Conservation (phyloP, 176 grass and related monocot genomes). For the Tillandsia leiboldiana region DNA sequence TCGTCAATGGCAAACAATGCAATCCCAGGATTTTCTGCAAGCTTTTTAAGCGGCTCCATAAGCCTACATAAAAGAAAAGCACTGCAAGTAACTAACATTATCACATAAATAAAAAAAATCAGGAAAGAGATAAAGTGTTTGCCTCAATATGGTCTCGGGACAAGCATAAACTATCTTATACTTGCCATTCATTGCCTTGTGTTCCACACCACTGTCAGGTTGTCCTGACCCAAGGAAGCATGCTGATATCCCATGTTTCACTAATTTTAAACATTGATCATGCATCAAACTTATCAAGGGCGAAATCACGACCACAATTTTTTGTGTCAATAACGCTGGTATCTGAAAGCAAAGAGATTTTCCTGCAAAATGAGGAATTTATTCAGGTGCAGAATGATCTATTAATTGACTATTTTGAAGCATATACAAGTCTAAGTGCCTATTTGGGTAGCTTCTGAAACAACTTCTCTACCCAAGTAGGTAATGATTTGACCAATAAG, state of each 20-base stretch:
- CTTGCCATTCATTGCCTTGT: slow-evolving; percentile 79
- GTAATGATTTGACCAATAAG: too few relatives aligned
- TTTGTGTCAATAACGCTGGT: slow-evolving; percentile 67
- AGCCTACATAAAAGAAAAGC: slow-evolving; percentile 43
- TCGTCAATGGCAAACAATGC: slow-evolving; percentile 93
- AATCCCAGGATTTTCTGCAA: slow-evolving; percentile 86
- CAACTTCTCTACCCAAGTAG: too few relatives aligned
- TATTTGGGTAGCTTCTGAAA: background rate
- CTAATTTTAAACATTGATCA: slow-evolving; percentile 85
- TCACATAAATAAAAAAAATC: slow-evolving; percentile 2
- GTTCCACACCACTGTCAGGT: slow-evolving; percentile 64
- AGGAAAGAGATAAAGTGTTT: slow-evolving; percentile 4
- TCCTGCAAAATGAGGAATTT: slow-evolving; percentile 35
- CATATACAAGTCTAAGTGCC: background rate
- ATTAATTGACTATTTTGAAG: slow-evolving; percentile 1
- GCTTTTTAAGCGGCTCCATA: slow-evolving; percentile 74
- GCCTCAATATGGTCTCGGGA: slow-evolving; percentile 91
- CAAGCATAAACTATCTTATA: slow-evolving; percentile 98
- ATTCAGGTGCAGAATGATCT: slow-evolving; percentile 18
- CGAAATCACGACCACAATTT: slow-evolving; percentile 80
- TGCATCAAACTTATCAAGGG: slow-evolving; percentile 99
- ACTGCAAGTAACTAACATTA: slow-evolving; percentile 9
- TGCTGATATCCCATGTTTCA: slow-evolving; percentile 74
- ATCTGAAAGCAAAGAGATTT: slow-evolving; percentile 96
- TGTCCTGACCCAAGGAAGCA: slow-evolving; percentile 98